phyloP scores from a whole-genome alignment of 139 green algal genomes.

The Chlorella sp. region DNA sequence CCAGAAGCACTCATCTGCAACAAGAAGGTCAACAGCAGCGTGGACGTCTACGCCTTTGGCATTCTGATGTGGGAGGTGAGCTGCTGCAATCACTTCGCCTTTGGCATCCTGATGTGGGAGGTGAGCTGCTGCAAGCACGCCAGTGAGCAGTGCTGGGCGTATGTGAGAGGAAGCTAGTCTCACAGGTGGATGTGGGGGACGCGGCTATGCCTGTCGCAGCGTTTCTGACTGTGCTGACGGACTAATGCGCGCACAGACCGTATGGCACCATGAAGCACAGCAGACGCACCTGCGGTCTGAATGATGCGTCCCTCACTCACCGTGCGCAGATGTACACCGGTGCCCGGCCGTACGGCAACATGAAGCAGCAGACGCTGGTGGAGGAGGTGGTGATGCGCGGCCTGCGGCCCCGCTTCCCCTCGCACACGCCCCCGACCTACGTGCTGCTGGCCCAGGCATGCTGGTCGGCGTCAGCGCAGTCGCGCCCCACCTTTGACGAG shows the following conservation, averaged over 20 bases:
- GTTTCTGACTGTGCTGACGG: no score
- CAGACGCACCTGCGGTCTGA: no score
- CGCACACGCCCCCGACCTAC: slow-evolving; percentile 31
- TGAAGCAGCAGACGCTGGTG: slow-evolving; percentile 52
- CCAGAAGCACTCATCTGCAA: slow-evolving; percentile 52
- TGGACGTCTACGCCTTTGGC: slow-evolving; percentile 48
- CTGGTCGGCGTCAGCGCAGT: slow-evolving; percentile 29
- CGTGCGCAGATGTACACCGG: slow-evolving; percentile 20
- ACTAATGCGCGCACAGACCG: no score
- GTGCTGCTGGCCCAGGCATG: slow-evolving; percentile 32
- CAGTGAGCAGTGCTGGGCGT: no score
- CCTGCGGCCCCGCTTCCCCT: slow-evolving; percentile 44
- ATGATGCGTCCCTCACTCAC: no score
- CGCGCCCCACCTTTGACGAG: slow-evolving; percentile 44
- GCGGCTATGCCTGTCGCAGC: no score
- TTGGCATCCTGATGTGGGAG: slow-evolving; percentile 48
- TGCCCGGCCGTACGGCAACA: slow-evolving; percentile 18
- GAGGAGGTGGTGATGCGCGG: slow-evolving; percentile 50
- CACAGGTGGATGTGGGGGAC: no score
- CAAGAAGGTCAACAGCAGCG: slow-evolving; percentile 51
- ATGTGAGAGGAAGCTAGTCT: no score
- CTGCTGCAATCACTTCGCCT: slow-evolving; percentile 35
- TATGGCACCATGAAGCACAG: no score
- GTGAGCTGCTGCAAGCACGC: slow-evolving; percentile 18
- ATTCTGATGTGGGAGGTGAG: slow-evolving; percentile 48